Evolutionary conservation across 2,329 filamentous ascomycete genomes (phyloP).

Genomic region (Nigrograna mackinnonii): DNA sequence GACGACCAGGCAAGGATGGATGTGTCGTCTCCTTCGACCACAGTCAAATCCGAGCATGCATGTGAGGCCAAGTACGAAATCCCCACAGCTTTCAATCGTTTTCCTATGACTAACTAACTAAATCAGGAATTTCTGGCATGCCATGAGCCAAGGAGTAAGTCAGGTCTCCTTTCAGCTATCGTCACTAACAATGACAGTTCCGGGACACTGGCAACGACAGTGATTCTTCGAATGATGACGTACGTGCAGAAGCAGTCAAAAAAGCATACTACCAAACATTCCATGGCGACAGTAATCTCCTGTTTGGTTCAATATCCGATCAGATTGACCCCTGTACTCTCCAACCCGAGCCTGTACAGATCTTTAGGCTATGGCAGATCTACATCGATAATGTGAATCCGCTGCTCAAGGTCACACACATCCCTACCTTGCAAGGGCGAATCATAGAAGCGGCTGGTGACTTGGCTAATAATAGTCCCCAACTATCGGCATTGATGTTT

Average conservation of each 20-base stretch:
- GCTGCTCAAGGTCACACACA: slow-evolving; percentile 30
- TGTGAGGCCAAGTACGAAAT: slow-evolving; percentile 11
- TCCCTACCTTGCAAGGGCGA: slow-evolving; percentile 53
- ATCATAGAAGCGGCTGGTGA: slow-evolving; percentile 62
- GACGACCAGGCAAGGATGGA: too few species aligned
- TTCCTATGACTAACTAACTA: neutral
- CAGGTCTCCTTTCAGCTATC: neutral
- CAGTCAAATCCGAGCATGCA: slow-evolving; percentile 25
- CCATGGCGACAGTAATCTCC: slow-evolving; percentile 51
- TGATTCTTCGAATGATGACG: slow-evolving; percentile 34
- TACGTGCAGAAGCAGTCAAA: slow-evolving; percentile 43
- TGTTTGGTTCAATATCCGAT: slow-evolving; percentile 55
- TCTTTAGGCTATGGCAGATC: slow-evolving; percentile 73
- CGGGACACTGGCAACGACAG: slow-evolving; percentile 17
- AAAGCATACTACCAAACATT: slow-evolving; percentile 51
- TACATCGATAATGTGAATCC: slow-evolving; percentile 59
- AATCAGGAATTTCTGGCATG: slow-evolving; percentile 51
- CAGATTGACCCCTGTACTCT: slow-evolving; percentile 64
- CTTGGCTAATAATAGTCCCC: slow-evolving; percentile 56
- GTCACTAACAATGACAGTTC: slow-evolving; percentile 27
- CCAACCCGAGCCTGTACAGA: slow-evolving; percentile 68
- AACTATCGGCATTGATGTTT: slow-evolving; percentile 57
- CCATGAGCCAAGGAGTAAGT: slow-evolving; percentile 49
- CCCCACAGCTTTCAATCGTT: too few species aligned
- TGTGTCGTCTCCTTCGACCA: slow-evolving; percentile 4